Percentiles rank a stretch among this genome's conserved stretches.
Conservation (phyloP, 106 monocot species). For the Hemerocallis citrina region DNA sequence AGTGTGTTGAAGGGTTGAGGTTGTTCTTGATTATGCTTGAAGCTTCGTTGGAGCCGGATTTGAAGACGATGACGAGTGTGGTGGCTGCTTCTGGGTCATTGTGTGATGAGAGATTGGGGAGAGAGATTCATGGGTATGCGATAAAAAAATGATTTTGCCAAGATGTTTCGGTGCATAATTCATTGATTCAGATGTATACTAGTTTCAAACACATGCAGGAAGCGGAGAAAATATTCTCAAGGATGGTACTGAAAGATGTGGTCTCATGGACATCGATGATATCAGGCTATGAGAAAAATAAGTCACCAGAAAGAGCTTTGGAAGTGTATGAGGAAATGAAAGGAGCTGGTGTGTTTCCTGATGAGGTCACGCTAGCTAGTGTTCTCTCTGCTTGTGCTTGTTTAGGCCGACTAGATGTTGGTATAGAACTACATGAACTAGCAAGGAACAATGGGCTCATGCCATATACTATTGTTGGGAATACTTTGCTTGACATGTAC, state of each 20-base stretch:
- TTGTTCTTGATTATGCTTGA: slow-evolving; percentile 54
- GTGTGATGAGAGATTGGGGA: slow-evolving; percentile 23
- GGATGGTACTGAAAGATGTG: slow-evolving; percentile 43
- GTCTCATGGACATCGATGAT: slow-evolving; percentile 96
- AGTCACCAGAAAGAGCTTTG: slow-evolving; percentile 45
- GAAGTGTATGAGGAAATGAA: slow-evolving; percentile 56
- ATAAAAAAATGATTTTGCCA: slow-evolving; percentile 36
- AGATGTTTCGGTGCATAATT: slow-evolving; percentile 46
- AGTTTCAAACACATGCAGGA: slow-evolving; percentile 26
- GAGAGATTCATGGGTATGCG: slow-evolving; percentile 54
- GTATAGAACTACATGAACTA: slow-evolving; percentile 60
- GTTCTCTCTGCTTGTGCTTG: slow-evolving; percentile 69
- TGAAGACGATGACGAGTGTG: slow-evolving; percentile 78
- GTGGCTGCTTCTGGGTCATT: slow-evolving; percentile 43
- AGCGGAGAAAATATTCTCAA: slow-evolving; percentile 53
- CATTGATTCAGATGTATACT: slow-evolving; percentile 78
- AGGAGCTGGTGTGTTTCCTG: slow-evolving; percentile 28
- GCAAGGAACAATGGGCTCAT: slow-evolving; percentile 45
- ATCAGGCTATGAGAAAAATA: slow-evolving; percentile 76
- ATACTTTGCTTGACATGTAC: slow-evolving; percentile 79
- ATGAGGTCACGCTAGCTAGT: slow-evolving; percentile 62
- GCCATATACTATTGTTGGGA: slow-evolving; percentile 39
- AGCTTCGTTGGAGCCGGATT: slow-evolving; percentile 55
- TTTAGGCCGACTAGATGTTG: slow-evolving; percentile 42
- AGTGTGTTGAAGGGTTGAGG: slow-evolving; percentile 33